Conservation (phyloP, 75 land plant genomes). For the Pseudotsuga menziesii region DNA sequence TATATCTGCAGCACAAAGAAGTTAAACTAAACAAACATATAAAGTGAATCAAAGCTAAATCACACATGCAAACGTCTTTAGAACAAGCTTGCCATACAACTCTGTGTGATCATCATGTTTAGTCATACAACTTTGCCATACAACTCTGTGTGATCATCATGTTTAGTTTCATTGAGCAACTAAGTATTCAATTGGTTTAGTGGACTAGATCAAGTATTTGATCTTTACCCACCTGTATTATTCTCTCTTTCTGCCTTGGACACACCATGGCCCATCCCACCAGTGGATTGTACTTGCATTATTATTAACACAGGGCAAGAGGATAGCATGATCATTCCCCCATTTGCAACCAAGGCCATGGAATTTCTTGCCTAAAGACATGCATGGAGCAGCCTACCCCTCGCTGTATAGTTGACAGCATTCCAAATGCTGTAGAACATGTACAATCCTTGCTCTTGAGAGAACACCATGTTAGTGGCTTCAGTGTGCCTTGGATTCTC, state of each 20-base stretch:
- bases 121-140: no score
- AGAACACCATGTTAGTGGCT: slow-evolving; percentile 20
- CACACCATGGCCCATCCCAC: slow-evolving; percentile 71
- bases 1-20: no score
- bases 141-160: no score
- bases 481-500: slow-evolving; percentile 7
- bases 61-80: no score
- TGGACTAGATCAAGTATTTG: slow-evolving; percentile 52
- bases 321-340: no score
- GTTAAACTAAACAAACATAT: no score
- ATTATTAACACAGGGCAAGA: no score
- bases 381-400: slow-evolving; percentile 78
- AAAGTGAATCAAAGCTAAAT: no score
- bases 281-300: slow-evolving; percentile 10
- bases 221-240: slow-evolving; percentile 53
- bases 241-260: slow-evolving; percentile 33
- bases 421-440: slow-evolving; percentile 89
- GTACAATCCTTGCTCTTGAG: slow-evolving; percentile 75
- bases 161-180: slow-evolving; percentile 11
- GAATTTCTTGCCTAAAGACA: slow-evolving; percentile 72
- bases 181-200: slow-evolving; percentile 60
- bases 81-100: no score
- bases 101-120: no score
- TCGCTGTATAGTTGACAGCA: slow-evolving; percentile 80
- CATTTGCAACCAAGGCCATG: slow-evolving; percentile 57